Evolutionary conservation across 768 basidiomycete genomes (phyloP), one percentile per base, ranked within the genome.

Genomic region (Leccinum subgranulosum): DNA sequence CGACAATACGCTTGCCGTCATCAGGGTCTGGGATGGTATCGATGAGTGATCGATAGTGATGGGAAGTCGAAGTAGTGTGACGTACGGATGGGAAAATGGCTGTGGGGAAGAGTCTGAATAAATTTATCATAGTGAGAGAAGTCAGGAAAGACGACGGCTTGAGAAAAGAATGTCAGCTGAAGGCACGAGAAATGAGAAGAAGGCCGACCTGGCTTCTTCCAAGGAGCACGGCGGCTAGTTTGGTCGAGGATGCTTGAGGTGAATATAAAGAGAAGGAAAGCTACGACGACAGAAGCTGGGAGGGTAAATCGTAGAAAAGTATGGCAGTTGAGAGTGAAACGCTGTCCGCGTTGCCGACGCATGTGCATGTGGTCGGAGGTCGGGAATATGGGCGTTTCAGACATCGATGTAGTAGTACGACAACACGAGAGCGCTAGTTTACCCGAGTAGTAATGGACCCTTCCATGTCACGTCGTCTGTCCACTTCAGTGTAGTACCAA

Each of bases 41-140:
- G n/a, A 39, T 25, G 9, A 33, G 27, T 9, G 8, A 5, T 48
- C 45, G 17, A 23, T 23, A 11, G 6, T 15, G 29, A 1, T 6
- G 27, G 12, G 15, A 28, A 2, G 6, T 23, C 11, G 14, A 28
- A 8, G 41, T 21, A 2, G 34, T 27, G 53, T 34, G 50, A 59
- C 68, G 55, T 60, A 88, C 87, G 73, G 60, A 80, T 70, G 31
- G 86, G 84, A 66, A 88, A 84, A 52, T 85, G 74, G 3, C 77
- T 63, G 5, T 63, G 58, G 9, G 78, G 68, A 11, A 91, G 69
- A 0, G 75, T 82, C 15, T 70, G 65, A 1, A 81, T 58, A 5
- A 68, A 63, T 7, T 65, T 69, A n/a, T n/a, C n/a, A 61, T 85
- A 86, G 36, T 71, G 74, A 54, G 82, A 76, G 59, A 90, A 85